Evolutionary conservation across 805 yeast genomes (phyloP).

Genomic region (Kodamaea fukazawae): DNA sequence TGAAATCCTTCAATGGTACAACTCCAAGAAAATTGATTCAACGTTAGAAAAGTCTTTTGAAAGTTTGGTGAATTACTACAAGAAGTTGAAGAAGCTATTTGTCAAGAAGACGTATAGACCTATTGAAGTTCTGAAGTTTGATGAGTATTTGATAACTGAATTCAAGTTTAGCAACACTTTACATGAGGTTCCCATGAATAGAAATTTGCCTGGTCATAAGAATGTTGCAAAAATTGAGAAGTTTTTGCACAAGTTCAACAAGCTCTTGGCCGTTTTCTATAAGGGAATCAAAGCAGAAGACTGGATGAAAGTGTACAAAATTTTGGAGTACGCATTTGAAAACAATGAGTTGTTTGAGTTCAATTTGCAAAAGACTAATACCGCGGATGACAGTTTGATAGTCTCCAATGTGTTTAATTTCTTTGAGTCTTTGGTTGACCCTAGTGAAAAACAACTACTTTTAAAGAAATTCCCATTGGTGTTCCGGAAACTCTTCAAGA

Average conservation of each 20-base stretch:
- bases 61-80: conserved; percentile 48
- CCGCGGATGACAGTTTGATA: conserved; percentile 53
- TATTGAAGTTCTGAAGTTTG: conserved; percentile 37
- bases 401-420: conserved; percentile 70
- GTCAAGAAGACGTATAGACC: conserved; percentile 73
- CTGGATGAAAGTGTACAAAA: conserved; percentile 76
- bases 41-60: conserved; percentile 37
- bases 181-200: conserved; percentile 47
- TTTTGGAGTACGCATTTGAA: conserved; percentile 66
- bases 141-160: conserved; percentile 35
- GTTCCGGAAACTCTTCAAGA: conserved; percentile 59
- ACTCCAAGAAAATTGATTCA: conserved; percentile 38
- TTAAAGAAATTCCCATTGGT: conserved; percentile 61
- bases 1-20: conserved; percentile 54
- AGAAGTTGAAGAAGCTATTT: conserved; percentile 63
- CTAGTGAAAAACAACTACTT: conserved; percentile 36
- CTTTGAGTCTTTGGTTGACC: conserved; percentile 57
- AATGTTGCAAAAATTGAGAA: conserved; percentile 52
- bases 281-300: conserved; percentile 59
- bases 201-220: conserved; percentile 44
- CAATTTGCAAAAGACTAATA: conserved; percentile 37
- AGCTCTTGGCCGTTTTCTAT: conserved; percentile 56
- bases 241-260: conserved; percentile 64
- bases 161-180: conserved; percentile 41
- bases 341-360: conserved; percentile 59